Evolutionary conservation across 768 basidiomycete species (phyloP).

Genomic region (Scleroderma bovista): DNA sequence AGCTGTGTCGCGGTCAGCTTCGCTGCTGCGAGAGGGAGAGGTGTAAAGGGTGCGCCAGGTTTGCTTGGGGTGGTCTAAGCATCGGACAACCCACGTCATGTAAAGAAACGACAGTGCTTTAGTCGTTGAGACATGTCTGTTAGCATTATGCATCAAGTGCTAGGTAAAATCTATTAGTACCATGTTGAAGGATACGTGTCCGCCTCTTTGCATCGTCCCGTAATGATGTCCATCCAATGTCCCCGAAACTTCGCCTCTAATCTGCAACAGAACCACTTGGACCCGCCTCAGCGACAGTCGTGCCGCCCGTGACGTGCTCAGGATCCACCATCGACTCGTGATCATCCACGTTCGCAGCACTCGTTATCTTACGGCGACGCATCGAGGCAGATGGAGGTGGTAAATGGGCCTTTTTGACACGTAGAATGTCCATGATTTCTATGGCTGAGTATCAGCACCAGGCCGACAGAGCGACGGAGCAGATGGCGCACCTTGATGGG

Average conservation of each 20-base stretch:
- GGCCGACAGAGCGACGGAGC: no score
- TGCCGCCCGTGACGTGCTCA: slow-evolving; percentile 3
- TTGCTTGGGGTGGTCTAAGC: slow-evolving; percentile 59
- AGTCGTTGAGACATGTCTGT: no score
- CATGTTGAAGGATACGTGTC: not conserved
- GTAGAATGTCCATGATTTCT: slow-evolving; percentile 82
- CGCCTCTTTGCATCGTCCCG: no score
- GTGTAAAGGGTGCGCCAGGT: slow-evolving; percentile 59
- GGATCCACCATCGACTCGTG: slow-evolving; percentile 26
- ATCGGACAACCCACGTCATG: not conserved
- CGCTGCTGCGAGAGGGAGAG: slow-evolving; percentile 64
- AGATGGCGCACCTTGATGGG: slow-evolving; percentile 61
- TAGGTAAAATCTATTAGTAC: not conserved
- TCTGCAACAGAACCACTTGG: slow-evolving; percentile 16
- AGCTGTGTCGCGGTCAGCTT: slow-evolving; percentile 80
- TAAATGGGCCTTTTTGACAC: slow-evolving; percentile 64
- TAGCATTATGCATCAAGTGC: no score
- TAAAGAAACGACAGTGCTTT: no score
- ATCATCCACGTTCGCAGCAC: slow-evolving; percentile 45
- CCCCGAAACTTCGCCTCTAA: not conserved
- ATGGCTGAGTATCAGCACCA: not conserved
- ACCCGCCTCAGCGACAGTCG: slow-evolving; percentile 20
- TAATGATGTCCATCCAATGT: not conserved
- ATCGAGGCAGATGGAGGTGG: slow-evolving; percentile 32
- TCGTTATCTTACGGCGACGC: slow-evolving; percentile 47